Base-by-base conservation (phyloP, 371 early-diverging fungal genomes). In the Mucor velutinosus region DNA sequence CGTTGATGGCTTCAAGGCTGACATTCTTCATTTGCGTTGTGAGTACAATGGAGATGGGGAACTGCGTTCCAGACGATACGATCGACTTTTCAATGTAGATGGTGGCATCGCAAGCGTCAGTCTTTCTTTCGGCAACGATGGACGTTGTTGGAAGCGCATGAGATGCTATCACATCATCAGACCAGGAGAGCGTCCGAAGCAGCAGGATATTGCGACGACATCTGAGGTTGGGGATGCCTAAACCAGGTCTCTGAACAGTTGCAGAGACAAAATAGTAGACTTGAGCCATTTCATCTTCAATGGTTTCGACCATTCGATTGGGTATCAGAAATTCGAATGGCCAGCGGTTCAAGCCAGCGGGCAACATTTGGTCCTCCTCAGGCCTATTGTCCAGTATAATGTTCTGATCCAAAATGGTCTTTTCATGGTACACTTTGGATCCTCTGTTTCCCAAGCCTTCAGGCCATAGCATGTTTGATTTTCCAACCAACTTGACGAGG, bases 271-370 rank as follows among this genome's bases (percentile, higher is more conserved):
- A 78, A 51, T 80, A 83, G 21, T 72, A 74, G 1, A 77, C 73
- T 57, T 75, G 78, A 15, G 80, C 83, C 65, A 76, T 62, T 39
- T 83, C 83, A 55, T 78, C 79, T 66, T 80, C 80, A 37, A 83
- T 83, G 1, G 83, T 83, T 53, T 83, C 80, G 0, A 76, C 75
- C 21, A 80, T 51, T 4, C 72, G 60, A 37, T 77, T 83, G n/a
- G 83, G 73, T 39, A 83, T 58, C 23, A 80, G 64, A 21, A 83
- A 77, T 66, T 80, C 80, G 71, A 83, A 83, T 4, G 78, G 79
- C 77, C 77, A 83, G 12, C 79, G 73, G 66, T 77, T 66, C 7
- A 78, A 30, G 1, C 83, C 83, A 8, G 77, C 69, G 11, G 74
- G 70, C 8, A 78, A 29, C 27, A 67, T 41, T 32, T 55, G 59